phyloP scores from a whole-genome alignment of 305 asterid species.

The Plantago coronopus region DNA sequence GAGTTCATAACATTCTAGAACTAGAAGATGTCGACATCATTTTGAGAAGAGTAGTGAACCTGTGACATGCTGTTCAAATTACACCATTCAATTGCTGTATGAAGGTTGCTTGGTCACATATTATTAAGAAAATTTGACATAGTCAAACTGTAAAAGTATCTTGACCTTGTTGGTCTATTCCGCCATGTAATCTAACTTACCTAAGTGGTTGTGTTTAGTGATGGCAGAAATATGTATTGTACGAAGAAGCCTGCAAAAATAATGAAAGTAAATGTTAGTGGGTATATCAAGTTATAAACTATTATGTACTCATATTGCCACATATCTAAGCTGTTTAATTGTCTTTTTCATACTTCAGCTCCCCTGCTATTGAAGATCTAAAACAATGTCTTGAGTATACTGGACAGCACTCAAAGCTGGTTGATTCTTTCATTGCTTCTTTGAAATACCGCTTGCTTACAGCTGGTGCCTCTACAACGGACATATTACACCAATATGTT shows the following conservation, averaged over 20 bases:
- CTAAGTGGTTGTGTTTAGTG: not conserved
- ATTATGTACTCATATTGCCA: constrained; percentile 13
- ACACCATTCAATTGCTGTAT: not conserved
- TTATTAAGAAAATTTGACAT: not conserved
- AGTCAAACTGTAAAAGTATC: not conserved
- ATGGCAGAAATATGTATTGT: too few species aligned
- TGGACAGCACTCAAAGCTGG: constrained; percentile 96
- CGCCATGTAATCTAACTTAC: not conserved
- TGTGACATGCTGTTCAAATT: not conserved
- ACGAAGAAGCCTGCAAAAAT: too few species aligned
- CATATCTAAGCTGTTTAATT: not conserved
- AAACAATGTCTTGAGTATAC: constrained; percentile 87
- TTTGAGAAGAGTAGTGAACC: not conserved
- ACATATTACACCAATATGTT: constrained; percentile 85
- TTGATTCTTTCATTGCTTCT: constrained; percentile 88
- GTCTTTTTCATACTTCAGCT: constrained; percentile 46
- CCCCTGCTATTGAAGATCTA: constrained; percentile 93
- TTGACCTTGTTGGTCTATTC: not conserved
- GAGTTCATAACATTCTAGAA: not conserved
- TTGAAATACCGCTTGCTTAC: constrained; percentile 81
- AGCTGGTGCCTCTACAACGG: constrained; percentile 98
- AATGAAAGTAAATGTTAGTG: not conserved
- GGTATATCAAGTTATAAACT: not conserved
- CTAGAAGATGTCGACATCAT: not conserved
- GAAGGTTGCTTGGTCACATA: not conserved